Conservation (phyloP, 2,329 filamentous ascomycete genomes). For the Cladosporium austrohemisphaericum region DNA sequence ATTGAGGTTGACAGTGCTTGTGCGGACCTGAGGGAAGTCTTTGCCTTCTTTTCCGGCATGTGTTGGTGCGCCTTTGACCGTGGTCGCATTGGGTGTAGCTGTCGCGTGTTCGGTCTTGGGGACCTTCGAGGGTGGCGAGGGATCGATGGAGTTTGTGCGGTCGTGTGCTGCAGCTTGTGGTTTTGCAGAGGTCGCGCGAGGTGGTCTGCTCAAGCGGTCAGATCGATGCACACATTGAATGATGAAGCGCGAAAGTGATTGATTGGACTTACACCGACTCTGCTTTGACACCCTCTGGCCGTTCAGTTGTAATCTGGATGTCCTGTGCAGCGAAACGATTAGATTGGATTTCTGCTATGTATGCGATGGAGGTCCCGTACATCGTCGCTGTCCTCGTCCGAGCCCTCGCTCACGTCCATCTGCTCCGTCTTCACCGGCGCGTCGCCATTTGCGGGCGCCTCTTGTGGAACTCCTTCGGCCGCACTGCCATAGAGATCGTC, state of each 20-base stretch:
- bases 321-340: conserved; percentile 35
- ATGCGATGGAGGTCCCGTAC: conserved; percentile 24
- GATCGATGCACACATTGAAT: background rate
- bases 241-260: background rate
- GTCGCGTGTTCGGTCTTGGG: conserved; percentile 2
- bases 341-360: conserved; percentile 10
- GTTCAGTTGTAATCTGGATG: conserved; percentile 52
- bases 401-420: conserved; percentile 44
- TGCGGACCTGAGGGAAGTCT: conserved; percentile 64
- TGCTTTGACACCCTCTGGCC: conserved; percentile 35
- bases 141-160: conserved; percentile 10
- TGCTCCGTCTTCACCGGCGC: conserved; percentile 37
- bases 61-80: conserved; percentile 22
- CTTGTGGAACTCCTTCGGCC: conserved; percentile 20
- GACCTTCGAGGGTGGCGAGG: conserved; percentile 11
- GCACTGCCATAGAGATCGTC: conserved; percentile 47
- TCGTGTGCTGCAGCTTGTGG: conserved; percentile 1
- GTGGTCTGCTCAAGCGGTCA: background rate
- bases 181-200: conserved; percentile 11
- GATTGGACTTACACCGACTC: conserved; percentile 19
- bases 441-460: conserved; percentile 29
- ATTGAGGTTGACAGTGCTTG: conserved; percentile 81
- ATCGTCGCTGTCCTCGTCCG: conserved; percentile 40
- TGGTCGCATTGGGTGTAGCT: background rate
- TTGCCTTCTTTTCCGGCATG: conserved; percentile 53